Evolutionary conservation across 345 rosid genomes (phyloP), one percentile per base, ranked within the genome.

Genomic region (Raphanus sativus): DNA sequence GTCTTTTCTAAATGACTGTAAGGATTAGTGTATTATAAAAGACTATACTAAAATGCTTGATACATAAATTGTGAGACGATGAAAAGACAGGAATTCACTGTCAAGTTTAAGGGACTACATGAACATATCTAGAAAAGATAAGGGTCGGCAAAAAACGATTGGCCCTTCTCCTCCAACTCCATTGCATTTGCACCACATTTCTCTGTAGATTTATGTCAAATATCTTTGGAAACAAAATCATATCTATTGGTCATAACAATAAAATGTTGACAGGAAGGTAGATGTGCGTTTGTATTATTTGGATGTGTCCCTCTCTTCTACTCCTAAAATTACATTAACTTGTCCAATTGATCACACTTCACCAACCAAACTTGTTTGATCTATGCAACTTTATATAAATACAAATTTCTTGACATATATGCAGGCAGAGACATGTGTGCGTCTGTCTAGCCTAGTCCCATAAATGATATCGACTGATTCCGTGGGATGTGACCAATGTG

Each of bases 341-440:
- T 72, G 73, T 67, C 77, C 8, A 66, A 59, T 78, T 73, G 69
- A 78, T 67, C 69, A 72, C 81, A 72, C 33, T 74, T 70, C 78
- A 77, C 82, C 71, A 73, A 79, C 82, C 82, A 79, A 73, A 79
- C 82, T 73, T 68, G 75, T 79, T 74, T 62, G 75, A 50, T 52
- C 42, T 75, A 36, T 79, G 61, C 12, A 65, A 63, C 6, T 77
- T 59, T n/a, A 29, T 67, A 24, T 68, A 13, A 15, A 40, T 54
- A 12, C 58, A 48, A 7, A 66, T 29, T 79, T 68, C 33, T 59
- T 71, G 56, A 52, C 26, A 73, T 34, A 73, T 59, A 34, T 21
- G 32, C 61, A 73, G 75, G 78, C 78, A 74, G 62, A 74, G 78
- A 79, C 82, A 74, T 74, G 82, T 79, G 78, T 79, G 78, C 55